Base-by-base conservation (phyloP, 208 protist species). In the Phytomonas sp. region DNA sequence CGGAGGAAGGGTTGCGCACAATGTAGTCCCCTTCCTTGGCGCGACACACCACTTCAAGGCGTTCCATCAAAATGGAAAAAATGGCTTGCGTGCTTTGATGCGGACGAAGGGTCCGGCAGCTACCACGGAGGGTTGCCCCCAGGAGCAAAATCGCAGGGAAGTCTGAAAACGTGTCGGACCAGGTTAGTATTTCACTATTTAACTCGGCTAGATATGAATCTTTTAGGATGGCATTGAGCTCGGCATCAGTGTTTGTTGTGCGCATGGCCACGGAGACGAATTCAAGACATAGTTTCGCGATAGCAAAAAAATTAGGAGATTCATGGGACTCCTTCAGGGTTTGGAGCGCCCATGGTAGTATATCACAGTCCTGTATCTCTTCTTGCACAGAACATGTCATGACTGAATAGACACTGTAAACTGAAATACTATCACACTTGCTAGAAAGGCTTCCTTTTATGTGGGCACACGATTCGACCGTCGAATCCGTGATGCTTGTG, bases 211-310 rank as follows among this genome's bases (percentile, higher is more conserved):
- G 60, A 60, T 75, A 72, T 51, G 65, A 67, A 61, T 79, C 73
- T 66, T 73, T 70, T 28, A 90, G 61, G 31, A 88, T 59, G 43
- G 72, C 17, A 40, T 80, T 72, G 23, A 94, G 67, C 67, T 83
- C 82, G 31, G 68, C 75, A 51, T 82, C 78, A n/a, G 72, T 84
- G 53, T 53, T 83, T 20, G 84, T 71, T 34, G 89, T 68, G 53
- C 83, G 84, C 86, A 96, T 84, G 30, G 84, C 68, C 1, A 79
- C 81, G 29, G 76, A 78, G 6, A 96, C 31, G 74, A 92, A 86
- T 34, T 69, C 73, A 15, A 91, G 40, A 72, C 82, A 91, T n/a
- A 94, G 81, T 62, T 78, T 78, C 23, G 86, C 83, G 20, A 88
- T 69, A 66, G 46, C 26, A 20, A 20, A 23, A 26, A 56, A 56